phyloP scores from a whole-genome alignment of 768 basidiomycete genomes.

The Podaxis sp. region DNA sequence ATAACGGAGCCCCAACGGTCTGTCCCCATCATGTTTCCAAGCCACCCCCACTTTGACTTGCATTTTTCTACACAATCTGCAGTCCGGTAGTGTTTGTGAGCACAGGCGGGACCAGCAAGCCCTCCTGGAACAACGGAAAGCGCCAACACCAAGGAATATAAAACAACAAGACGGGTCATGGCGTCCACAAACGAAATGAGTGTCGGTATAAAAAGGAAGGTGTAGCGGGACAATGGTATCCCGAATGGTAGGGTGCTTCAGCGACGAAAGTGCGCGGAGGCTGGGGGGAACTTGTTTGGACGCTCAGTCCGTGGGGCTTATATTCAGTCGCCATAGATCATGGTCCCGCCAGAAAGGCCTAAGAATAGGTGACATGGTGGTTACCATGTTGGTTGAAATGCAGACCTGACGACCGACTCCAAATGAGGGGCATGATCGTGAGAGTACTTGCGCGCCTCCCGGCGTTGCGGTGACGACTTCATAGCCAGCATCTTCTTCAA shows the following conservation, averaged over 20 bases:
- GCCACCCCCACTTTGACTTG: constrained; percentile 44
- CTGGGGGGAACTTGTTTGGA: not conserved
- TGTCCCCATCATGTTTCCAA: constrained; percentile 47
- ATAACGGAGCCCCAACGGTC: constrained; percentile 58
- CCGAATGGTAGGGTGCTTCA: not conserved
- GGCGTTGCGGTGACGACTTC: not conserved
- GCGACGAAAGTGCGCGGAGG: not conserved
- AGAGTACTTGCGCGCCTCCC: not conserved
- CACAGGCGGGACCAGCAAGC: constrained; percentile 46
- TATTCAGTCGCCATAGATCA: not conserved
- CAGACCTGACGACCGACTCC: not conserved
- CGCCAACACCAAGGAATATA: constrained; percentile 34
- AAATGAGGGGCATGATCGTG: not conserved
- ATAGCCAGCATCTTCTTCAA: not conserved
- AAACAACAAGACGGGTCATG: constrained; percentile 36
- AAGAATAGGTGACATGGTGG: not conserved
- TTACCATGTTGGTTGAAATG: not conserved
- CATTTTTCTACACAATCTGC: constrained; percentile 37
- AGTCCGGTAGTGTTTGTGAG: constrained; percentile 33
- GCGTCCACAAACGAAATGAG: constrained; percentile 25
- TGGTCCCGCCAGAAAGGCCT: not conserved
- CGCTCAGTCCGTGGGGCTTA: not conserved
- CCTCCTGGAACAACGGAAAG: constrained; percentile 40
- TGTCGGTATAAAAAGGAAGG: constrained; percentile 16
- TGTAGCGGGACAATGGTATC: constrained; percentile 6